Percentiles rank a stretch among this genome's conserved stretches.
phyloP scores from a whole-genome alignment of 2,329 filamentous ascomycete species.

The Beauveria bassiana region DNA sequence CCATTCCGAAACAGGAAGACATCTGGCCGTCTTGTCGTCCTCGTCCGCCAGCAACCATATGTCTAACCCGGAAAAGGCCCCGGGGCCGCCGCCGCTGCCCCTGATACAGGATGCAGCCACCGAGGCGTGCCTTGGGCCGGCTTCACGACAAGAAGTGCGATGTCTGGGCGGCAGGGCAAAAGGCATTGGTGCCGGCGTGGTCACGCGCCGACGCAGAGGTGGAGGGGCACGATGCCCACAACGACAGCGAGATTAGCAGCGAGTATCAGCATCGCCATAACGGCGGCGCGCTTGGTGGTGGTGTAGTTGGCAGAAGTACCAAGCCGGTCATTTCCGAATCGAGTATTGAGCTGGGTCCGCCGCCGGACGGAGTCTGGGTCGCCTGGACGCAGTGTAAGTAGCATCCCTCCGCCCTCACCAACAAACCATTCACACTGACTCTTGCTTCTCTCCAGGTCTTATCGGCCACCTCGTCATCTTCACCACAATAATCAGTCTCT shows the following conservation, averaged over 20 bases:
- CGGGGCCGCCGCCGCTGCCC: not conserved
- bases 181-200: constrained; percentile 1
- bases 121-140: not conserved
- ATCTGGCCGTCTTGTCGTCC: not conserved
- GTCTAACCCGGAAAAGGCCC: not conserved
- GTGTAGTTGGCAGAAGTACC: constrained; percentile 29
- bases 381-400: constrained; percentile 40
- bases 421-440: not conserved
- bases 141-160: not conserved
- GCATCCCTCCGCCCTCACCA: not conserved
- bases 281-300: constrained; percentile 6
- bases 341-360: constrained; percentile 35
- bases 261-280: constrained; percentile 1
- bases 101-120: not conserved
- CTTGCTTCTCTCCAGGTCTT: constrained; percentile 11
- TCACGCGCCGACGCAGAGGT: not conserved
- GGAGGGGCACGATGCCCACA: not conserved
- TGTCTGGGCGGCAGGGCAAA: constrained; percentile 10
- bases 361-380: constrained; percentile 40
- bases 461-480: constrained; percentile 37
- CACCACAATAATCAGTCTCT: constrained; percentile 27
- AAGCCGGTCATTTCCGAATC: constrained; percentile 34
- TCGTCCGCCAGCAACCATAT: not conserved
- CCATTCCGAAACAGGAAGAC: too few species aligned
- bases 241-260: not conserved